These are phyloP conservation scores for Hylodesmum podocarpum DNA, from an alignment of 306 rosid genomes.

Conservation along the genomic window DNA sequence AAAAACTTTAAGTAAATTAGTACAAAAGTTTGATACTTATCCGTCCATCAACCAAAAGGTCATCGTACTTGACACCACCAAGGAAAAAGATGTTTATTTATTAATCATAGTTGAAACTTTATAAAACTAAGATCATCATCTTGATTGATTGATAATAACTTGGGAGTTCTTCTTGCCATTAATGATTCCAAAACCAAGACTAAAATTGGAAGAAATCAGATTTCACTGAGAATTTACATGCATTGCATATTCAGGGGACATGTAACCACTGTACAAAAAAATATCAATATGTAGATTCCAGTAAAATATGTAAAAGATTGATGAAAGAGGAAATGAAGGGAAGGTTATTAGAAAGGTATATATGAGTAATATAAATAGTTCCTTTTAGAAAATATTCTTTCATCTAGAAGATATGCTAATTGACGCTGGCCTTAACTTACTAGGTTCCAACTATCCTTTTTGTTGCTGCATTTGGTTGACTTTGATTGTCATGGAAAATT, in stretches of 20 bases:
- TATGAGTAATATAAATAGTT: too few species aligned
- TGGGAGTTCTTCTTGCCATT: constrained; percentile 49
- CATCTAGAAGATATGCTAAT: too few species aligned
- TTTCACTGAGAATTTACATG: constrained; percentile 44
- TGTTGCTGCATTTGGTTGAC: constrained; percentile 48
- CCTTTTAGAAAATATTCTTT: too few species aligned
- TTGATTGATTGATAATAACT: constrained; percentile 12
- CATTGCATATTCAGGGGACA: constrained; percentile 58
- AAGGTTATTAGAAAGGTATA: too few species aligned
- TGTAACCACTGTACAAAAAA: constrained; percentile 49
- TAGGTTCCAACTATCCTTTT: constrained; percentile 58
- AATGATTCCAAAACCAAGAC: constrained; percentile 50
- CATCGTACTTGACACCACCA: too few species aligned
- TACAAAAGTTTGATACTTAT: too few species aligned
- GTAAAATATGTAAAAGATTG: too few species aligned
- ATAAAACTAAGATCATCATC: constrained; percentile 34
- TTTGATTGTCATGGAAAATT: constrained; percentile 42
- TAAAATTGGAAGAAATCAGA: constrained; percentile 52
- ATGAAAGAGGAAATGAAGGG: too few species aligned
- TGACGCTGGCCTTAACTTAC: constrained; percentile 47
- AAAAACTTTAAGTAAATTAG: too few species aligned
- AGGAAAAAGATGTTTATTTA: too few species aligned
- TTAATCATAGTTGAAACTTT: too few species aligned
- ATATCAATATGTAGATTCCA: background rate
- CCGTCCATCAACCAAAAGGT: too few species aligned